Percentiles rank a stretch among this genome's conserved stretches.
Evolutionary conservation across 768 basidiomycete species (phyloP).

Genomic region (Chalciporus chontae): DNA sequence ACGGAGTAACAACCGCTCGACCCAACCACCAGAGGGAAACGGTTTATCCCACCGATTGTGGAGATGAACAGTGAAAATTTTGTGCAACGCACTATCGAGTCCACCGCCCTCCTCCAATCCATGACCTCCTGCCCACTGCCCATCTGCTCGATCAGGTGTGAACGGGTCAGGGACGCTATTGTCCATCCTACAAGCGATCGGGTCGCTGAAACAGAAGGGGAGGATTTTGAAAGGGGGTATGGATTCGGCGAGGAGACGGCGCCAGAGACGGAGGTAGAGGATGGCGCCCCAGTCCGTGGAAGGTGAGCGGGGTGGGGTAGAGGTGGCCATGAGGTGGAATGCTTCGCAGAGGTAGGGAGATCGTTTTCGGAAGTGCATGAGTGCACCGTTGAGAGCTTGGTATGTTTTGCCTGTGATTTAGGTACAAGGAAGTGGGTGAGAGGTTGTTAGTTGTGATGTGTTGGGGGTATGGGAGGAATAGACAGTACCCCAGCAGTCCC

Average conservation of each 20-base stretch:
- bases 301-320: conserved; percentile 67
- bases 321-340: conserved; percentile 83
- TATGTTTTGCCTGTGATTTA: conserved; percentile 58
- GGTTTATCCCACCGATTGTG: conserved; percentile 94
- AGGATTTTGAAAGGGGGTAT: conserved; percentile 88
- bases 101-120: conserved; percentile 62
- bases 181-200: conserved; percentile 83
- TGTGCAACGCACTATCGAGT: conserved; percentile 56
- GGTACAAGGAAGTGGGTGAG: neutral
- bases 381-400: conserved; percentile 83
- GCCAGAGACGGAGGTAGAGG: conserved; percentile 88
- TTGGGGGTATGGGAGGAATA: neutral
- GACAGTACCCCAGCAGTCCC: conserved; percentile 90
- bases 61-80: conserved; percentile 84
- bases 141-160: conserved; percentile 45
- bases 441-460: conserved; percentile 5
- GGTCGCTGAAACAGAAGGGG: conserved; percentile 94
- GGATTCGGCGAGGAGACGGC: conserved; percentile 68
- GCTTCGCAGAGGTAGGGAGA: conserved; percentile 98
- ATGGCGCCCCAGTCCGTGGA: conserved; percentile 94
- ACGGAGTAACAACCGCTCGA: conserved; percentile 69
- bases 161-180: conserved; percentile 94
- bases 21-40: conserved; percentile 83
- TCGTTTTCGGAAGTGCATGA: conserved; percentile 87
- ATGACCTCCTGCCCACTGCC: conserved; percentile 53